Evolutionary conservation across 2,329 filamentous ascomycete species (phyloP), one percentile per base, ranked within the genome.

Genomic region (Magnaporthiopsis rhizophila): DNA sequence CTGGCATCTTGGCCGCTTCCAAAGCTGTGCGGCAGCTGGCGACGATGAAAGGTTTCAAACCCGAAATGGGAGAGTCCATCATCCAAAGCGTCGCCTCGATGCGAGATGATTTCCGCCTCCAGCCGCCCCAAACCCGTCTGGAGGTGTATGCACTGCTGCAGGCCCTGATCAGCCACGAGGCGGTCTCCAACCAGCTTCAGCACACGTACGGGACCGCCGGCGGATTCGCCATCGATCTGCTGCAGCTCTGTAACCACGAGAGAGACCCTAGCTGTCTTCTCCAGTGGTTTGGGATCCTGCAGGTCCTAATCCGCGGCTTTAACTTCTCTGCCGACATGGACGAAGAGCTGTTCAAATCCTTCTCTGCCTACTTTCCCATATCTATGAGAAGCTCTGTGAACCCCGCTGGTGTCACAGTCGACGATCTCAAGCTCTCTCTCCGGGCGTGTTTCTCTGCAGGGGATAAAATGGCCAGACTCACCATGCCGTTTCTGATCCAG

Each of bases 331-430:
- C 77, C 5, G 79, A 81, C 11, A 74, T 83, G 2, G 74, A 79
- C 11, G 78, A 79, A 38, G 79, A 81, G 64, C 76, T 83, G 2
- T 86, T 85, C 71, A 79, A 79, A 64, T 74, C 79, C 0, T 86
- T 85, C 72, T 85, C 85, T 18, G 81, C 81, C 36, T 87, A 86
- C 70, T 87, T 86, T 66, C 84, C 84, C 21, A 86, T 87, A 64
- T 84, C 83, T 0, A 73, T 87, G 58, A 78, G 83, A 34, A 78
- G 78, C 64, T 80, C 83, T 0, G 78, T 81, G 30, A 80, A 80
- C 6, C 75, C 78, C 0, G 76, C 77, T 45, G 78, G 79, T 7
- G 78, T 86, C 56, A 86, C 83, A 0, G 81, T 83, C 7, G 82
- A 86, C 50, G 79, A 85, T 61, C 74, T 87, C 34, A 87, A 87